Evolutionary conservation across 768 basidiomycete species (phyloP).

Genomic region (Amyloporia xantha): DNA sequence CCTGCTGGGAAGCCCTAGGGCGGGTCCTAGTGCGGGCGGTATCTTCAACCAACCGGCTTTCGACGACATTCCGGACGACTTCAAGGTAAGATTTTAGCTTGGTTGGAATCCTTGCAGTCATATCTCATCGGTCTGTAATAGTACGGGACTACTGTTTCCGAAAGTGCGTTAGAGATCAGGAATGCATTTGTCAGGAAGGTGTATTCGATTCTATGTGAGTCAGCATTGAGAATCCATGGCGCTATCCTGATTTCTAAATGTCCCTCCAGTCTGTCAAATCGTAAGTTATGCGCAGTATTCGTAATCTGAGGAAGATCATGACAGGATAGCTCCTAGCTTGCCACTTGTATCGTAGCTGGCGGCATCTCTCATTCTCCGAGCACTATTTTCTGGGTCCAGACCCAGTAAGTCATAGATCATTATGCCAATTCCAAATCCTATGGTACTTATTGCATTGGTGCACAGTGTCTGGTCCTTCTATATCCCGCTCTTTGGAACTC

Average conservation of each 20-base stretch:
- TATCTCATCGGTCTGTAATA: slow-evolving; percentile 24
- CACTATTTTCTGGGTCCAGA: slow-evolving; percentile 63
- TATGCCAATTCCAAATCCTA: background rate
- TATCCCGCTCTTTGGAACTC: slow-evolving; percentile 68
- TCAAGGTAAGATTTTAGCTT: slow-evolving; percentile 57
- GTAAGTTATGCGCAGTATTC: slow-evolving; percentile 32
- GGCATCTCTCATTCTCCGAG: slow-evolving; percentile 55
- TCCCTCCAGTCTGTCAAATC: slow-evolving; percentile 58
- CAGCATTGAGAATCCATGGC: too few species aligned
- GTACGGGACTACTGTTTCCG: slow-evolving; percentile 79
- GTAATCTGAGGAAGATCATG: background rate
- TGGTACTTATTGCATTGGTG: background rate
- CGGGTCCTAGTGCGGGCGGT: slow-evolving; percentile 41
- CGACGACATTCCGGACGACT: slow-evolving; percentile 86
- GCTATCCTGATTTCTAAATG: background rate
- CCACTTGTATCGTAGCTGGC: slow-evolving; percentile 76
- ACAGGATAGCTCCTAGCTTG: slow-evolving; percentile 36
- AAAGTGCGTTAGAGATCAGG: slow-evolving; percentile 72
- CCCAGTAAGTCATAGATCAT: slow-evolving; percentile 42
- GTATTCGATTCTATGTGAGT: slow-evolving; percentile 82
- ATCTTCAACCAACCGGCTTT: slow-evolving; percentile 67
- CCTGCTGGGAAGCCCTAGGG: slow-evolving; percentile 36
- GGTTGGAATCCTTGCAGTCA: too few species aligned
- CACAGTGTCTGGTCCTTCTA: slow-evolving; percentile 74
- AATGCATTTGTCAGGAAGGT: slow-evolving; percentile 88